Conservation (phyloP, 139 green algal genomes). For the Haematococcus lacustris region DNA sequence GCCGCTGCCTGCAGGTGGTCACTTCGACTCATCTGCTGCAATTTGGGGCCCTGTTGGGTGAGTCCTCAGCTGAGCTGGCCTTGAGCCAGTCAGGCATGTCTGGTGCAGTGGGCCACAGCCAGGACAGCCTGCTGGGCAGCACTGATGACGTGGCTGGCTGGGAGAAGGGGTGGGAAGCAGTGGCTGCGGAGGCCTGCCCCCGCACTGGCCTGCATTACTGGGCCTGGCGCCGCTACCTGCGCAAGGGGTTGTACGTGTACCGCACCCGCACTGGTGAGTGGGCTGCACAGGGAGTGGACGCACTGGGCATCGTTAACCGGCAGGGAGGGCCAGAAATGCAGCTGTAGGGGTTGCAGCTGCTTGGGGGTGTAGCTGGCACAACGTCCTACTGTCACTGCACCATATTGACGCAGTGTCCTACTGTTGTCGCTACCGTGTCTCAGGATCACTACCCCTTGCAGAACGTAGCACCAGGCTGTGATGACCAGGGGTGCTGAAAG, state of each 20-base stretch:
- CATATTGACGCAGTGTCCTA: too few species aligned
- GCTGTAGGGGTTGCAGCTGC: too few species aligned
- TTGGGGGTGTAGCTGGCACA: too few species aligned
- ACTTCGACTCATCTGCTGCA: constrained; percentile 57
- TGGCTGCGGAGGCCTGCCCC: constrained; percentile 24
- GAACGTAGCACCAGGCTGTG: too few species aligned
- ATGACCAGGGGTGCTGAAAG: too few species aligned
- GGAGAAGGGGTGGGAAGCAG: constrained; percentile 36
- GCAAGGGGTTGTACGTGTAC: constrained; percentile 56
- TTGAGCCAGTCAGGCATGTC: constrained; percentile 14
- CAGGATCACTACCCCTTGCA: too few species aligned
- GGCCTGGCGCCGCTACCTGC: constrained; percentile 50
- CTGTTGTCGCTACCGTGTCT: too few species aligned
- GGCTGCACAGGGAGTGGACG: too few species aligned
- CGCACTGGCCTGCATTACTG: constrained; percentile 38
- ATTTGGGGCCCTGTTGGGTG: constrained; percentile 46
- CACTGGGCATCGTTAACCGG: too few species aligned
- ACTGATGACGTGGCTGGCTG: constrained; percentile 9
- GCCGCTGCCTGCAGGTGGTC: constrained; percentile 21
- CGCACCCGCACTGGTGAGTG: constrained; percentile 20
- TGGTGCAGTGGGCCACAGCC: constrained; percentile 5
- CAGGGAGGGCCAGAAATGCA: too few species aligned
- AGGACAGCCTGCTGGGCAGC: constrained; percentile 34
- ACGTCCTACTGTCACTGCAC: too few species aligned
- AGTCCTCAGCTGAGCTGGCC: constrained; percentile 26